phyloP scores from a whole-genome alignment of 1,284 basidiomycete species.

The Cutaneotrichosporon arboriforme region DNA sequence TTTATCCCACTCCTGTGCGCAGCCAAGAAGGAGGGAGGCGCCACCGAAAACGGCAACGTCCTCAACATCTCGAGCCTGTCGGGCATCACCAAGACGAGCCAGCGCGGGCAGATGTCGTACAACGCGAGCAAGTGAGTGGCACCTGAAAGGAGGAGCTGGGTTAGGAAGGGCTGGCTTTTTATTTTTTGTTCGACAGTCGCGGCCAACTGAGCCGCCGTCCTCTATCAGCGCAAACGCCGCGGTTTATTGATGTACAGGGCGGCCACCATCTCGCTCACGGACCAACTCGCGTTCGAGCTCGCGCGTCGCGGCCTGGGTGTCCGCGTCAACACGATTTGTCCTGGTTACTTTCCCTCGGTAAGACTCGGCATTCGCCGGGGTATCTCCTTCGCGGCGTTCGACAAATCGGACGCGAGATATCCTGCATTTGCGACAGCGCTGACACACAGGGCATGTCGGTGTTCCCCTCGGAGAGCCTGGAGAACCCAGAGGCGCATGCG shows the following conservation, averaged over 20 bases:
- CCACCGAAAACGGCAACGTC: conserved; percentile 41
- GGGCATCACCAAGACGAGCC: conserved; percentile 12
- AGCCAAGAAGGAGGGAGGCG: conserved; percentile 33
- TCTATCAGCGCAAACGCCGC: not conserved
- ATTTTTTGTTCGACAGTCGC: too few relatives aligned
- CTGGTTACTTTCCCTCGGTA: conserved; percentile 29
- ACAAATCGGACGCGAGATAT: not conserved
- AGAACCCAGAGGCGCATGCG: conserved; percentile 6
- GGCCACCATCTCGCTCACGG: conserved; percentile 24
- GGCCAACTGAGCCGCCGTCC: conserved; percentile 37
- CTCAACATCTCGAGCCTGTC: conserved; percentile 37
- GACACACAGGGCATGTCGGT: conserved; percentile 39
- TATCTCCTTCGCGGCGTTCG: not conserved
- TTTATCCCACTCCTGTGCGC: conserved; percentile 45
- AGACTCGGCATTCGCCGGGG: not conserved
- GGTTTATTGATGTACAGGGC: conserved; percentile 21
- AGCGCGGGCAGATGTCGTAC: conserved; percentile 44
- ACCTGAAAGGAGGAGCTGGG: not conserved
- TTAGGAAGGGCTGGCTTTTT: too few relatives aligned
- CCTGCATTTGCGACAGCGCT: not conserved
- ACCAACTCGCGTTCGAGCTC: conserved; percentile 30
- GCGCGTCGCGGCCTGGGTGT: conserved; percentile 24
- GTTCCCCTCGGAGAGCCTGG: conserved; percentile 19
- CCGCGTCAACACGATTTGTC: conserved; percentile 27
- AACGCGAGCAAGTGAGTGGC: conserved; percentile 41